Percentiles rank a stretch among this genome's conserved stretches.
phyloP scores from a whole-genome alignment of 2,329 filamentous ascomycete genomes.

The Trichophaea hybrida region DNA sequence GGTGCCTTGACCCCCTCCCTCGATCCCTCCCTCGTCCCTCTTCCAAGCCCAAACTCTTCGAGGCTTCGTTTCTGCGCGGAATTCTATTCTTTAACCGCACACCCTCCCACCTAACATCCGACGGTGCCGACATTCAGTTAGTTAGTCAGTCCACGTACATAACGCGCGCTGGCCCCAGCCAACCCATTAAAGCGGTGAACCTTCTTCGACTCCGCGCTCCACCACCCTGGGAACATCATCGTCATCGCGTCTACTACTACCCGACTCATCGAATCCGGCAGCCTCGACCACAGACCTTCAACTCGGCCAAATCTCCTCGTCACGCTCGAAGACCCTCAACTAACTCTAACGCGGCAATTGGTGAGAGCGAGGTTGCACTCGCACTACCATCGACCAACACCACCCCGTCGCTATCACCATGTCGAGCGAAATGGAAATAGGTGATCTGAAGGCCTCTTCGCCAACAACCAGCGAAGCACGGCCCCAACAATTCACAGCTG shows the following conservation, averaged over 20 bases:
- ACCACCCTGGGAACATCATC: too few species aligned
- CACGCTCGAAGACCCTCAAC: neutral
- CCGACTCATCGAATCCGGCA: too few species aligned
- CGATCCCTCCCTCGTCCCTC: slow-evolving; percentile 1
- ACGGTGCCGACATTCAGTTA: neutral
- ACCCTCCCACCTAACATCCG: neutral
- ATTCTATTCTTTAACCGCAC: slow-evolving; percentile 6
- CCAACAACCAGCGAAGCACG: slow-evolving; percentile 9
- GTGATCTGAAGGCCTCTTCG: slow-evolving; percentile 6
- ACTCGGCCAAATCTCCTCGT: neutral
- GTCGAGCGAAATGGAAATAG: slow-evolving; percentile 1
- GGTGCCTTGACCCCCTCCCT: neutral
- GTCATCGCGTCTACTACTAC: too few species aligned
- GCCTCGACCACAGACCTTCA: neutral
- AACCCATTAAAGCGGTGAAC: neutral
- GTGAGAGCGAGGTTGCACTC: neutral
- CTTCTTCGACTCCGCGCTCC: too few species aligned
- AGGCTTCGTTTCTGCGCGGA: neutral
- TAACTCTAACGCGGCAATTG: neutral
- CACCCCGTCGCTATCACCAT: slow-evolving; percentile 12
- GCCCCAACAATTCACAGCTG: slow-evolving; percentile 17
- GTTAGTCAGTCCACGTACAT: slow-evolving; percentile 10
- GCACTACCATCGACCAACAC: neutral
- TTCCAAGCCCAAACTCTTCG: neutral
- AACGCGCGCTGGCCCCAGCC: slow-evolving; percentile 8